These are phyloP conservation scores for Powellomyces hirtus DNA, from an alignment of 192 early-diverging fungal species.

Conservation along the genomic window DNA sequence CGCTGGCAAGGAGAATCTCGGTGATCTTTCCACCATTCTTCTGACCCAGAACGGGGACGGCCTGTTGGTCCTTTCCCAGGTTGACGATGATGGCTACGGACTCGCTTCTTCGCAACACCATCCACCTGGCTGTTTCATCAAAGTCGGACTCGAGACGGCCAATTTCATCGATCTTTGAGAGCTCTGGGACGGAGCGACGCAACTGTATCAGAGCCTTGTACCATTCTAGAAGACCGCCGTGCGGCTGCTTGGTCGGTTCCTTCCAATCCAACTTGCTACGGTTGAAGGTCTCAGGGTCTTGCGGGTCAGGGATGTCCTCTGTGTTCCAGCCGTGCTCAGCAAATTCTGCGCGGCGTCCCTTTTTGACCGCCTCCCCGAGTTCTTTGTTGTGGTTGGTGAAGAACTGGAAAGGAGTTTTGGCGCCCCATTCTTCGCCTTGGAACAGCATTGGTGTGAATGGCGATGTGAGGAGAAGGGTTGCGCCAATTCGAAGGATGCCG, in stretches of 20 bases:
- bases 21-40: not conserved
- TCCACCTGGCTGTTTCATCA: constrained; percentile 20
- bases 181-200: constrained; percentile 7
- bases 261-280: constrained; percentile 29
- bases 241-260: not conserved
- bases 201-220: constrained; percentile 22
- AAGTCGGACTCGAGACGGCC: constrained; percentile 2
- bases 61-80: constrained; percentile 8
- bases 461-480: constrained; percentile 24
- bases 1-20: constrained; percentile 12
- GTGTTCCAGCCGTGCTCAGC: constrained; percentile 34
- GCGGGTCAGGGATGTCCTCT: constrained; percentile 31
- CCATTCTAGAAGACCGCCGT: constrained; percentile 18
- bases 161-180: constrained; percentile 4
- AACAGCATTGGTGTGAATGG: constrained; percentile 34
- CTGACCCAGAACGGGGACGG: not conserved
- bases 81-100: constrained; percentile 22
- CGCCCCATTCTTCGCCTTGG: constrained; percentile 35
- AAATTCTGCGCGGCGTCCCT: constrained; percentile 32
- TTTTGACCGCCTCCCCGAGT: constrained; percentile 27
- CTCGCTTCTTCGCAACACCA: constrained; percentile 8
- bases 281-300: constrained; percentile 28
- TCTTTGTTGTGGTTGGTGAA: constrained; percentile 36
- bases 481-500: constrained; percentile 16
- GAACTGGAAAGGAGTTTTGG: constrained; percentile 32